Evolutionary conservation across 1,284 basidiomycete genomes (phyloP).

Genomic region (Microbotryomycetes sp.): DNA sequence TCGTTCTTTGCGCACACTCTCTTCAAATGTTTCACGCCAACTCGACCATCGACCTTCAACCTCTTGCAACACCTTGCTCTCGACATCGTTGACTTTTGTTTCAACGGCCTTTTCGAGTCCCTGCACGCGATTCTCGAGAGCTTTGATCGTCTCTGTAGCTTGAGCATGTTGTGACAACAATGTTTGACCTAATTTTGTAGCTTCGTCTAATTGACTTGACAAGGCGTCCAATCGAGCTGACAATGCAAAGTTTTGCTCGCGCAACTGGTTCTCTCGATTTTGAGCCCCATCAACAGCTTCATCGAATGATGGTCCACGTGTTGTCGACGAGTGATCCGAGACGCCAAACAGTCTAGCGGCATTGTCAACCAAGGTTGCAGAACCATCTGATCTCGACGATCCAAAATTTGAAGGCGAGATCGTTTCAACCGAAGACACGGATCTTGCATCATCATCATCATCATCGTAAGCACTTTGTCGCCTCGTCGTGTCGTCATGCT

Average conservation of each 20-base stretch:
- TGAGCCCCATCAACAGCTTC: constrained; percentile 40
- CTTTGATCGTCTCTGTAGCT: constrained; percentile 69
- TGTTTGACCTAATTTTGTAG: constrained; percentile 63
- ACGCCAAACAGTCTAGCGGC: background rate
- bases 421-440: constrained; percentile 30
- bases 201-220: constrained; percentile 66
- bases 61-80: constrained; percentile 48
- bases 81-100: constrained; percentile 42
- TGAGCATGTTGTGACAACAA: constrained; percentile 71
- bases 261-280: constrained; percentile 41
- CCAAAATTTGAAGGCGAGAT: background rate
- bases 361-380: too few relatives aligned
- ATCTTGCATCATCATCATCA: constrained; percentile 41
- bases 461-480: constrained; percentile 48
- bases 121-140: constrained; percentile 56
- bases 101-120: constrained; percentile 47
- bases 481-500: constrained; percentile 40
- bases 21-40: constrained; percentile 45
- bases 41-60: constrained; percentile 64
- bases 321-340: constrained; percentile 3
- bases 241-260: constrained; percentile 56
- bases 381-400: too few relatives aligned
- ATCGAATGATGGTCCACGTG: constrained; percentile 5
- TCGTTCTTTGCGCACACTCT: constrained; percentile 51
- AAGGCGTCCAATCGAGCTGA: constrained; percentile 63